A percentile compares a stretch with the other conserved stretches of the same genome.
Evolutionary conservation across 2,329 filamentous ascomycete genomes (phyloP).

Genomic region (Ceratocystis cacaofunesta): DNA sequence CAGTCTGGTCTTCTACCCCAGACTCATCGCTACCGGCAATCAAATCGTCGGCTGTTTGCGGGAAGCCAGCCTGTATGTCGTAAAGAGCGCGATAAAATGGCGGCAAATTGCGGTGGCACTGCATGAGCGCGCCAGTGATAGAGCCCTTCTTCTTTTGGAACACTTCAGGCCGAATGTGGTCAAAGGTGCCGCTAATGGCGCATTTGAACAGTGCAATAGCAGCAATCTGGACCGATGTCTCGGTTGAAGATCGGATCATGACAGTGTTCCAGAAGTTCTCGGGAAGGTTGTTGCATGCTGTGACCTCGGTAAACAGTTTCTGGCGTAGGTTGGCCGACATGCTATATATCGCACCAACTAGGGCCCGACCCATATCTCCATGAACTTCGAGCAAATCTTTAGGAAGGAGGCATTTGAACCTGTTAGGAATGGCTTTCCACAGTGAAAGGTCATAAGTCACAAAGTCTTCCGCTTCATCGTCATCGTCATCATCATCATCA

Average conservation of each 20-base stretch:
- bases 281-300: not conserved
- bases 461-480: slow-evolving; percentile 18
- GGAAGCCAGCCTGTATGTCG: slow-evolving; percentile 8
- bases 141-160: not conserved
- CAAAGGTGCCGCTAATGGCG: not conserved
- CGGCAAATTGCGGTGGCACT: not conserved
- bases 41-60: slow-evolving; percentile 12
- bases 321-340: slow-evolving; percentile 4
- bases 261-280: slow-evolving; percentile 6
- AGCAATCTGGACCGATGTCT: slow-evolving; percentile 1
- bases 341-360: slow-evolving; percentile 9
- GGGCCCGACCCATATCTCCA: slow-evolving; percentile 1
- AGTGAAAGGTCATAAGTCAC: slow-evolving; percentile 8
- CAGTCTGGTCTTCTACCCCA: not conserved
- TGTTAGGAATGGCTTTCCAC: slow-evolving; percentile 10
- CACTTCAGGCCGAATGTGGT: not conserved
- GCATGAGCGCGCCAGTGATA: slow-evolving; percentile 2
- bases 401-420: slow-evolving; percentile 10
- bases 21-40: not conserved
- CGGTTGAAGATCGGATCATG: not conserved
- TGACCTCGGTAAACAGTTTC: not conserved
- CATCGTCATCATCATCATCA: slow-evolving; percentile 19
- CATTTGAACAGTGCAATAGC: slow-evolving; percentile 8
- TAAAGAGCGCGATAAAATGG: slow-evolving; percentile 4
- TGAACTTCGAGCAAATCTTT: not conserved